Evolutionary conservation across 257 asterid genomes (phyloP), one percentile per base, ranked within the genome.

Genomic region (Linderniella brevidens): DNA sequence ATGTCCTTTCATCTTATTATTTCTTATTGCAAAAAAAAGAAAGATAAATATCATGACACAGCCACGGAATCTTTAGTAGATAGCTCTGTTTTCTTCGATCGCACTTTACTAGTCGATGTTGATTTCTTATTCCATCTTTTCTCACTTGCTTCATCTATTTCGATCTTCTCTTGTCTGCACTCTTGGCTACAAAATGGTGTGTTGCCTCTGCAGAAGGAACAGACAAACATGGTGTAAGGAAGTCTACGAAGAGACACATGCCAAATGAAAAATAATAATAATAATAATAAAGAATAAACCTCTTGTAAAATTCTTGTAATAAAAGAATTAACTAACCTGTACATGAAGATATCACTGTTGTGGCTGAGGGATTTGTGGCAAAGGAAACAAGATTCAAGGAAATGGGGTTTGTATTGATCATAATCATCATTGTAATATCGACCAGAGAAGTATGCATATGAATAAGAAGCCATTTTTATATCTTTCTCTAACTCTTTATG

Each of bases 91-190:
- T 50, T 77, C 68, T 8, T 60, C 37, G 1, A 79, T 61, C 70
- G 65, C 25, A 17, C 58, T n/a, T 58, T 14, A 25, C 32, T 25
- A 25, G 4, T 25, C 6, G 32, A 25, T 2, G 32, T 25, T 25
- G 32, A 59, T 63, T 78, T 73, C 69, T 82, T 78, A 11, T 58
- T 77, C 75, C 63, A 65, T 73, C 75, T 75, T 45, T 68, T 77
- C 58, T 86, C 94, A 19, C 43, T 48, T 0, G 92, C 78, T 53
- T 86, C 97, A 42, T 86, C 94, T 55, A 73, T 77, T 59, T 86
- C 97, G 19, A 86, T 86, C 68, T 86, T 94, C 37, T 86, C 93
- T 49, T 86, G 92, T 49, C 97, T 71, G 76, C 97, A 86, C 62
- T 84, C 95, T 39, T 77, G 71, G 82, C 95, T 84, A 52, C 95